These are phyloP conservation scores for Backusella macrospora DNA, from an alignment of 192 early-diverging fungal genomes.

Conservation along the genomic window DNA sequence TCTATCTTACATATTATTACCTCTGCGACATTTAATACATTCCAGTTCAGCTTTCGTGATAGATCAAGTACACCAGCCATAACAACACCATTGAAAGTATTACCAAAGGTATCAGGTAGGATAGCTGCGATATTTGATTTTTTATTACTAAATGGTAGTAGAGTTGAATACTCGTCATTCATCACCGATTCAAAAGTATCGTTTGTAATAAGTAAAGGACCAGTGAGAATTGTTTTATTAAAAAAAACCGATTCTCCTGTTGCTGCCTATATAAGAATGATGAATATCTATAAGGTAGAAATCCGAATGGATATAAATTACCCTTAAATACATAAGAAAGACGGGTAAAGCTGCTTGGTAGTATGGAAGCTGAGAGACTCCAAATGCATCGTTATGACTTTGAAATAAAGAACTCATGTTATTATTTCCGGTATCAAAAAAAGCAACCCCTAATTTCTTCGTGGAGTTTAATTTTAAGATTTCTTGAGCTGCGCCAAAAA, in stretches of 20 bases:
- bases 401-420: conserved; percentile 21
- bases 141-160: conserved; percentile 5
- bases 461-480: not conserved
- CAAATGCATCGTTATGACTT: not conserved
- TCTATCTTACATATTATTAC: not conserved
- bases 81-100: conserved; percentile 21
- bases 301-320: not conserved
- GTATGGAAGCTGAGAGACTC: conserved; percentile 29
- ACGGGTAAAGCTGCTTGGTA: conserved; percentile 29
- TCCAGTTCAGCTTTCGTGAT: conserved; percentile 24
- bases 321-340: conserved; percentile 28
- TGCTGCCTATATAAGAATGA: not conserved
- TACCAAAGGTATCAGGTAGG: conserved; percentile 16
- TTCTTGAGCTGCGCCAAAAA: not conserved
- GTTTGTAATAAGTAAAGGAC: conserved; percentile 26
- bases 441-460: not conserved
- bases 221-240: conserved; percentile 21
- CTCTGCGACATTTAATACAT: not conserved
- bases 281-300: not conserved
- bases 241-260: conserved; percentile 18
- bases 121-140: not conserved
- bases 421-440: conserved; percentile 19
- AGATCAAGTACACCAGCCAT: conserved; percentile 13
- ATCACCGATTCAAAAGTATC: not conserved
- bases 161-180: not conserved